Evolutionary conservation across 2,329 filamentous ascomycete genomes (phyloP).

Genomic region (Xylariomycetidae sp.): DNA sequence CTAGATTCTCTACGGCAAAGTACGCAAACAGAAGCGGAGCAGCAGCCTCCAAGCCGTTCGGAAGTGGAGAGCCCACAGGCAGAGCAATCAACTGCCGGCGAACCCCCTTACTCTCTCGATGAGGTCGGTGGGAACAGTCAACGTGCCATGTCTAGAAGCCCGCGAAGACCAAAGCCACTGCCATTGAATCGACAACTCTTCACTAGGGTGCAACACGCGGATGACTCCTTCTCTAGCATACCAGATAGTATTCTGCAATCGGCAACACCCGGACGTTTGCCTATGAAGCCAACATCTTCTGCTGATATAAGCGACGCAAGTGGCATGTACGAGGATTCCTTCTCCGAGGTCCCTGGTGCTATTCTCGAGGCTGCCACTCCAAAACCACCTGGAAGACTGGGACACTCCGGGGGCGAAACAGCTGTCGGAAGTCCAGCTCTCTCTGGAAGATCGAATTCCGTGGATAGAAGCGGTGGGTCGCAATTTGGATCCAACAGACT

Average conservation of each 20-base stretch:
- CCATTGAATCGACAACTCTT: constrained; percentile 32
- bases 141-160: constrained; percentile 26
- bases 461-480: constrained; percentile 32
- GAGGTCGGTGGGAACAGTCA: constrained; percentile 6
- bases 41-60: constrained; percentile 6
- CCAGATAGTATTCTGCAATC: constrained; percentile 27
- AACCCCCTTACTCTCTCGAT: constrained; percentile 4
- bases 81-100: constrained; percentile 4
- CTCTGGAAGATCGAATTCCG: constrained; percentile 15
- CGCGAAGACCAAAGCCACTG: constrained; percentile 27
- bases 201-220: constrained; percentile 24
- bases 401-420: constrained; percentile 5
- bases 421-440: constrained; percentile 4
- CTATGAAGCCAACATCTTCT: constrained; percentile 14
- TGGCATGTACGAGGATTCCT: constrained; percentile 48
- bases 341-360: constrained; percentile 51
- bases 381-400: constrained; percentile 20
- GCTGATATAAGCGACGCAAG: constrained; percentile 24
- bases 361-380: constrained; percentile 48
- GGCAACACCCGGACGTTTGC: constrained; percentile 25
- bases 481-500: constrained; percentile 35
- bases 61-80: constrained; percentile 9
- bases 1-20: constrained; percentile 45
- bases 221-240: constrained; percentile 32
- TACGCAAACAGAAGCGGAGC: constrained; percentile 18